phyloP scores from a whole-genome alignment of 2,329 filamentous ascomycete genomes.

The Aspergillus proliferans region DNA sequence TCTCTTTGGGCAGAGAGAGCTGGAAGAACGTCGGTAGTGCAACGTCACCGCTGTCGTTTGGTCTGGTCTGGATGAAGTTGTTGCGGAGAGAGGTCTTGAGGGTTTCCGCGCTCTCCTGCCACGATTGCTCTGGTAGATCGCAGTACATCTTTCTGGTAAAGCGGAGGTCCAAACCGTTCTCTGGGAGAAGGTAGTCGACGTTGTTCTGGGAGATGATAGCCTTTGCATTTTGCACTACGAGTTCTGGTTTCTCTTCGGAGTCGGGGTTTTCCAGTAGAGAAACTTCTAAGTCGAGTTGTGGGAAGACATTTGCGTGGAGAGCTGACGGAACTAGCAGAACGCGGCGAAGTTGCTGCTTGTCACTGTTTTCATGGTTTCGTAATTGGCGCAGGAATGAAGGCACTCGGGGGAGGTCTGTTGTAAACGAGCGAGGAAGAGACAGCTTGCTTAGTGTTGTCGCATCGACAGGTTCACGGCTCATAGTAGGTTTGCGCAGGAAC shows the following conservation, averaged over 20 bases:
- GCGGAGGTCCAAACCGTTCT: slow-evolving; percentile 33
- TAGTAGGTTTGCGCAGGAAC: slow-evolving; percentile 23
- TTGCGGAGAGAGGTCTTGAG: slow-evolving; percentile 13
- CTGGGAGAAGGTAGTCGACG: slow-evolving; percentile 36
- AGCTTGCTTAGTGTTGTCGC: slow-evolving; percentile 26
- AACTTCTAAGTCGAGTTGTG: slow-evolving; percentile 30
- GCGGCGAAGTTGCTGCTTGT: slow-evolving; percentile 16
- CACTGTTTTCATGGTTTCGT: slow-evolving; percentile 7
- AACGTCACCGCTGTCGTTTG: slow-evolving; percentile 6
- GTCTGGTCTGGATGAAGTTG: slow-evolving; percentile 8
- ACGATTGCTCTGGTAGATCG: slow-evolving; percentile 17
- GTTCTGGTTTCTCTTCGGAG: slow-evolving; percentile 3
- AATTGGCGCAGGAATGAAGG: slow-evolving; percentile 27
- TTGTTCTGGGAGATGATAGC: slow-evolving; percentile 24
- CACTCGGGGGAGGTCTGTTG: slow-evolving; percentile 27
- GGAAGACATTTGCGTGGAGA: slow-evolving; percentile 16
- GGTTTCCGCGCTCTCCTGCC: slow-evolving; percentile 15
- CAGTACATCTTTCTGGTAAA: slow-evolving; percentile 30
- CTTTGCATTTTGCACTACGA: slow-evolving; percentile 24
- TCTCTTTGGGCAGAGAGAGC: slow-evolving; percentile 22
- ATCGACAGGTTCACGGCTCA: slow-evolving; percentile 17
- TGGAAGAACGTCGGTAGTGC: slow-evolving; percentile 27
- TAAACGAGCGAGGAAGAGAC: slow-evolving; percentile 27
- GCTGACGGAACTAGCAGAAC: slow-evolving; percentile 30
- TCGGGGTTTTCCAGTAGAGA: slow-evolving; percentile 3